These are phyloP conservation scores for Monosporascus sp. DNA, from an alignment of 2,329 filamentous ascomycete genomes.

Conservation along the genomic window DNA sequence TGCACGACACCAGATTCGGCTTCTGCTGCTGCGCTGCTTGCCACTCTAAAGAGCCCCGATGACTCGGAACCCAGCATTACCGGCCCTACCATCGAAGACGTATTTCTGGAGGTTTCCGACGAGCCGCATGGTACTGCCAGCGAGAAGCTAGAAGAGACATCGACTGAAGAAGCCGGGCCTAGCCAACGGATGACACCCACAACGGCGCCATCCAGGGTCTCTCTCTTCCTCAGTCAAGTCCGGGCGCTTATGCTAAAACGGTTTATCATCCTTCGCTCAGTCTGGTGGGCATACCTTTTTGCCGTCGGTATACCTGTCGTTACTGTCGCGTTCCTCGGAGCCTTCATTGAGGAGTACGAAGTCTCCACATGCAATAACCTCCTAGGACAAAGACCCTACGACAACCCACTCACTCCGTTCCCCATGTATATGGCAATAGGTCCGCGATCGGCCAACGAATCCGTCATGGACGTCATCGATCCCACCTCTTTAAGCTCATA, in stretches of 20 bases:
- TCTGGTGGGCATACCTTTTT: slow-evolving; percentile 23
- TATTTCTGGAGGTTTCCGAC: slow-evolving; percentile 60
- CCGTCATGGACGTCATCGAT: slow-evolving; percentile 6
- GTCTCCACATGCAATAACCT: slow-evolving; percentile 13
- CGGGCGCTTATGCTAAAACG: slow-evolving; percentile 20
- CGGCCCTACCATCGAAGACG: slow-evolving; percentile 62
- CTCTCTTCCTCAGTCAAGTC: slow-evolving; percentile 15
- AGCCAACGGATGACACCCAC: slow-evolving; percentile 5
- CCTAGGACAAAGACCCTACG: slow-evolving; percentile 4
- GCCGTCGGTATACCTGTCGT: slow-evolving; percentile 21
- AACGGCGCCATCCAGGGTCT: slow-evolving; percentile 7
- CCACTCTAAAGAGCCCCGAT: slow-evolving; percentile 45
- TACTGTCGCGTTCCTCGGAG: slow-evolving; percentile 11
- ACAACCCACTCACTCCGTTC: background rate
- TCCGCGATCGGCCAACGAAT: slow-evolving; percentile 10
- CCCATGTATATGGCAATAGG: slow-evolving; percentile 4
- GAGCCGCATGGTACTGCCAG: slow-evolving; percentile 32
- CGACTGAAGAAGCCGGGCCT: slow-evolving; percentile 2
- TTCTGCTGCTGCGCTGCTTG: slow-evolving; percentile 49
- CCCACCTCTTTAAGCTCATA: background rate
- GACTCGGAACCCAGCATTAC: slow-evolving; percentile 57
- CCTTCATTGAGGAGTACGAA: slow-evolving; percentile 12
- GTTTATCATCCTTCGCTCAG: slow-evolving; percentile 16
- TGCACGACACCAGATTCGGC: slow-evolving; percentile 52
- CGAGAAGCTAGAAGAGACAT: slow-evolving; percentile 11